phyloP scores from a whole-genome alignment of 2,329 filamentous ascomycete species.

The Arthrobotrys sphaeroides region DNA sequence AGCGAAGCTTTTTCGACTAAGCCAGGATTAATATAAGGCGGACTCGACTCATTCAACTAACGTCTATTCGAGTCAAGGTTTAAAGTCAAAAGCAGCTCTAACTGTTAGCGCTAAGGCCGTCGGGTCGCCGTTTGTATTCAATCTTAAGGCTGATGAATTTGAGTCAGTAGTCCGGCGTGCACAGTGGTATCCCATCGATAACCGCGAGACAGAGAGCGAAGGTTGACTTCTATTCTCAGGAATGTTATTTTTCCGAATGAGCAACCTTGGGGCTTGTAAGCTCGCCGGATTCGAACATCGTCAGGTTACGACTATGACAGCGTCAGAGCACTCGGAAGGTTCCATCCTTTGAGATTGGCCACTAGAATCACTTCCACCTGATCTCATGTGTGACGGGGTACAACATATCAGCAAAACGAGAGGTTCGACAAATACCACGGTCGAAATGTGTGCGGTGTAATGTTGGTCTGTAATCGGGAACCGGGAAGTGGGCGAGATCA shows the following conservation, averaged over 20 bases:
- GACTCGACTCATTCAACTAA: conserved; percentile 6
- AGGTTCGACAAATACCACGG: conserved; percentile 1
- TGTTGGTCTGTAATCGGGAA: neutral
- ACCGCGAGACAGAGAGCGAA: conserved; percentile 49
- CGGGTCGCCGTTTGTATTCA: neutral
- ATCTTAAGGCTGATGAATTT: conserved; percentile 43
- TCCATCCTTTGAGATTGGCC: neutral
- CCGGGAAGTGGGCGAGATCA: neutral
- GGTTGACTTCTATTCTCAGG: neutral
- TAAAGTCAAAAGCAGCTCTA: conserved; percentile 21
- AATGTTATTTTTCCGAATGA: conserved; percentile 4
- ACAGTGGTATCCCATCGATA: conserved; percentile 36
- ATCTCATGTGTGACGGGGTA: conserved; percentile 42
- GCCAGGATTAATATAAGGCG: conserved; percentile 30
- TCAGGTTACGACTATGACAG: neutral
- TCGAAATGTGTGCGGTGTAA: conserved; percentile 7
- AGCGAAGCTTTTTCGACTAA: conserved; percentile 10
- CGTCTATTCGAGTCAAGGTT: conserved; percentile 4
- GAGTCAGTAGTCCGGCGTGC: conserved; percentile 25
- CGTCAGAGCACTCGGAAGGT: conserved; percentile 9
- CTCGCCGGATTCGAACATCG: conserved; percentile 24
- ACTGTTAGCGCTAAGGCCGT: conserved; percentile 5
- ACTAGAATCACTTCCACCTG: conserved; percentile 21
- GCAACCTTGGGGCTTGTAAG: neutral
- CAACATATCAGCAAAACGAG: conserved; percentile 1